Evolutionary conservation across 2,329 filamentous ascomycete genomes (phyloP), one percentile per base, ranked within the genome.

Genomic region (Aspergillus transmontanensis): DNA sequence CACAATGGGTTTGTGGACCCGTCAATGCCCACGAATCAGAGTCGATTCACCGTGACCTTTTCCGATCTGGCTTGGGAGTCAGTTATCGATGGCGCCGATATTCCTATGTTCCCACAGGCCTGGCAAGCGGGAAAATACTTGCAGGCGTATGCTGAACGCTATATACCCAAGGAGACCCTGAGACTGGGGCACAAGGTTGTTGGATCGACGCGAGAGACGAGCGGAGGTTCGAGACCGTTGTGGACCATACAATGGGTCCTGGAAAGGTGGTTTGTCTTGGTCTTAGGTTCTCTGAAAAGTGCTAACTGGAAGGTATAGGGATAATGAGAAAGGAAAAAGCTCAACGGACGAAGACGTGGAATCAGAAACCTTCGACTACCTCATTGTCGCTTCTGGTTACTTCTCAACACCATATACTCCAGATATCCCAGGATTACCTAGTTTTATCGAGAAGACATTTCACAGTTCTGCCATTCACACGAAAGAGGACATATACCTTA

Each of bases 51-150:
- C 0, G 87, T 95, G 66, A 68, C 71, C 0, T 78, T 78, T 45
- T 78, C 76, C 2, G 92, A 94, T 73, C 75, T 92, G 28, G 85
- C 90, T 6, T 96, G 92, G 92, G 82, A 85, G 3, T 78, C 77
- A 5, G 79, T 82, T 0, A 67, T 81, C 26, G 63, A 57, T 10
- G 78, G 82, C 6, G 7, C 19, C 1, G 77, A 76, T 4, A 78
- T 82, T 1, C 87, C 89, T 1, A 83, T 90, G 75, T 89, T 95
- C 55, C 92, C 92, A 1, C 87, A 84, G 43, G 92, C 91, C 0
- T 92, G 90, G 87, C 87, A 92, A 78, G 86, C 94, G 4, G 91
- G 91, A 1, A 81, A 80, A 28, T 96, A 96, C 73, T 81, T 95
- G 7, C 81, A 89, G 66, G 80, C 78, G 6, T 96, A 95, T 73